Evolutionary conservation across 2,329 filamentous ascomycete species (phyloP), one percentile per base, ranked within the genome.

Genomic region (Polychaeton citri): DNA sequence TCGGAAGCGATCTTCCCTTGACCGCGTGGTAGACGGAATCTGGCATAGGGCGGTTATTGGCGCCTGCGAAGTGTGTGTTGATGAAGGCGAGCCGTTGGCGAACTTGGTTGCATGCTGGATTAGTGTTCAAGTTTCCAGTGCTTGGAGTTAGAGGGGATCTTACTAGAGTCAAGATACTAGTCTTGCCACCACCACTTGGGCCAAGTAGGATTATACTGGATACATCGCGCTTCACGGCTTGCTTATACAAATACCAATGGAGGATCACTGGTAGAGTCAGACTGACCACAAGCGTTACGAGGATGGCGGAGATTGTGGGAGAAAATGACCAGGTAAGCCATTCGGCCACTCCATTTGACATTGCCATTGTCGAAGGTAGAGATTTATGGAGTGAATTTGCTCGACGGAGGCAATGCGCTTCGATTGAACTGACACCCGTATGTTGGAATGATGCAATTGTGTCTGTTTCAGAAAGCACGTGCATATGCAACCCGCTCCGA

Each of bases 101-200:
- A 65, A 58, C 65, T 68, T 48, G 30, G 12, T 32, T 12, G 18
- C 1, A 16, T 12, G 6, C 6, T 6, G 12, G 28, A 17, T n/a
- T n/a, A n/a, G n/a, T n/a, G n/a, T n/a, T n/a, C n/a, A 30, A 38
- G 34, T 7, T 18, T 32, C 30, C 38, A 45, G 35, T 37, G 16
- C 21, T 10, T n/a, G 20, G 7, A 8, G 9, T 24, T 19, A 12
- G 12, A 16, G 16, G 19, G 16, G 21, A 8, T 33, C 63, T 43
- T 66, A 81, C 78, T 48, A 90, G 70, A 16, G 84, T 86, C n/a
- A 86, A 64, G 21, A 96, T 74, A 6, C 82, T 73, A 0, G 90
- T 96, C 66, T 96, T 98, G 51, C 90, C 90, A 34, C 76, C 72
- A 43, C 79, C 81, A 38, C 79, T 78, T 12, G 88, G 85, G 1